phyloP scores from a whole-genome alignment of 2,329 filamentous ascomycete species.

The Alternaria conjuncta region DNA sequence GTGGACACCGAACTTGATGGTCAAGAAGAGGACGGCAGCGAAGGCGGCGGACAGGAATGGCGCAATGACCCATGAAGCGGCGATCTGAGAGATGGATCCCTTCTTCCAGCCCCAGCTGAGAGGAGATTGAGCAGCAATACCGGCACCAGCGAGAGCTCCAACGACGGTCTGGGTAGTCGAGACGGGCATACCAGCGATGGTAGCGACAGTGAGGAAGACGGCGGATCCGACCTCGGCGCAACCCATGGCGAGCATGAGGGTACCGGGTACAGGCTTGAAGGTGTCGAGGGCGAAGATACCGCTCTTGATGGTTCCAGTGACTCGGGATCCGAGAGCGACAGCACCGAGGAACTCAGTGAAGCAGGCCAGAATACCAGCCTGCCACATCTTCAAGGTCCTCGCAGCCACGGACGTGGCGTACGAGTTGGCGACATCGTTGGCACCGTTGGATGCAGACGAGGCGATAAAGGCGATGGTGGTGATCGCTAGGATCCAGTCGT shows the following conservation, averaged over 20 bases:
- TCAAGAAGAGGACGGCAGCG: slow-evolving; percentile 58
- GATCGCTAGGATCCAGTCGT: slow-evolving; percentile 52
- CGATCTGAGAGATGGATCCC: slow-evolving; percentile 42
- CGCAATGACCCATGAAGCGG: slow-evolving; percentile 58
- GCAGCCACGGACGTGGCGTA: slow-evolving; percentile 56
- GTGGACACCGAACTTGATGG: slow-evolving; percentile 59
- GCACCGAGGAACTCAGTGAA: slow-evolving; percentile 61
- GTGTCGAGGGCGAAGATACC: slow-evolving; percentile 60
- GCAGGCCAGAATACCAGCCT: slow-evolving; percentile 58
- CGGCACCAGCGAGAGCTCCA: slow-evolving; percentile 66
- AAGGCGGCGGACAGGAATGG: slow-evolving; percentile 57
- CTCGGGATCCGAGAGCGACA: slow-evolving; percentile 59
- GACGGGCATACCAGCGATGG: slow-evolving; percentile 62
- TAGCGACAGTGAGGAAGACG: slow-evolving; percentile 60
- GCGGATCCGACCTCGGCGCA: slow-evolving; percentile 54
- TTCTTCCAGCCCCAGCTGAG: slow-evolving; percentile 37
- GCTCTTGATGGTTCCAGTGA: slow-evolving; percentile 67
- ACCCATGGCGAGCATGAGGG: slow-evolving; percentile 66
- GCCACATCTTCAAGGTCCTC: slow-evolving; percentile 59
- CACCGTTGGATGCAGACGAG: slow-evolving; percentile 49
- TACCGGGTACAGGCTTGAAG: slow-evolving; percentile 57
- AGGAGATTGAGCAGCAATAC: slow-evolving; percentile 54
- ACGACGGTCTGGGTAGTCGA: slow-evolving; percentile 69
- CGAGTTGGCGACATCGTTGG: slow-evolving; percentile 63
- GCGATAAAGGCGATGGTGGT: slow-evolving; percentile 47